Percentiles rank a stretch among this genome's conserved stretches.
These are phyloP conservation scores for Onygenales sp. DNA, from an alignment of 2,329 filamentous ascomycete genomes.

Conservation along the genomic window DNA sequence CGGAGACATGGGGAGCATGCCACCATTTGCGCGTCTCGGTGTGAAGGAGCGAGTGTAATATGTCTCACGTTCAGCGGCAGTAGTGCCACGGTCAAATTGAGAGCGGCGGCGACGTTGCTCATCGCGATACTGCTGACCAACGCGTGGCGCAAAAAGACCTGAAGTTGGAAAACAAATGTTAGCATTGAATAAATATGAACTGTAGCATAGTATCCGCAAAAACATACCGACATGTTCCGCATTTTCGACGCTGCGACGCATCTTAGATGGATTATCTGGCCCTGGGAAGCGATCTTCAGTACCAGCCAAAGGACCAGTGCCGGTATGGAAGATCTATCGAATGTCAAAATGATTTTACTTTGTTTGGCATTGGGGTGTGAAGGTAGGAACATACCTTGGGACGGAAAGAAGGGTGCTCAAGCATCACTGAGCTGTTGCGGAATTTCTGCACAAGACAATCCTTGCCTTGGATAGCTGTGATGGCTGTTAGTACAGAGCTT, in stretches of 20 bases:
- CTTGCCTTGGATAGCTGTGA: slow-evolving; percentile 74
- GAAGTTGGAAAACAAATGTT: neutral
- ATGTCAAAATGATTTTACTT: slow-evolving; percentile 35
- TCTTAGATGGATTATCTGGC: slow-evolving; percentile 77
- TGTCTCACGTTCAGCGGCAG: slow-evolving; percentile 54
- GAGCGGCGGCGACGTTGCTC: slow-evolving; percentile 68
- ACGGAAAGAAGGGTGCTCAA: slow-evolving; percentile 69
- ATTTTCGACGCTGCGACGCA: slow-evolving; percentile 79
- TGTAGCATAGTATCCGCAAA: neutral
- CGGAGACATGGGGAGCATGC: neutral
- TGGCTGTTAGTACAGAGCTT: slow-evolving; percentile 12
- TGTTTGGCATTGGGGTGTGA: neutral
- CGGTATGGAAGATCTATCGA: slow-evolving; percentile 46
- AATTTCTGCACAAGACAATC: slow-evolving; percentile 92
- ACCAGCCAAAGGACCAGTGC: slow-evolving; percentile 47
- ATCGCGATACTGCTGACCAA: slow-evolving; percentile 61
- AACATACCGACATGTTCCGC: slow-evolving; percentile 69
- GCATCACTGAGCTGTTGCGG: slow-evolving; percentile 91
- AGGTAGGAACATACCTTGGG: slow-evolving; percentile 56
- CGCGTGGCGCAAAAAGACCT: slow-evolving; percentile 74
- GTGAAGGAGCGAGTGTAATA: slow-evolving; percentile 7
- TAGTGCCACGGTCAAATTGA: slow-evolving; percentile 73
- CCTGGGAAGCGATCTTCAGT: slow-evolving; percentile 65
- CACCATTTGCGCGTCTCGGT: neutral
- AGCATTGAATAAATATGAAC: neutral